Conservation (phyloP, 2,329 filamentous ascomycete species). For the Claviceps spartinae region DNA sequence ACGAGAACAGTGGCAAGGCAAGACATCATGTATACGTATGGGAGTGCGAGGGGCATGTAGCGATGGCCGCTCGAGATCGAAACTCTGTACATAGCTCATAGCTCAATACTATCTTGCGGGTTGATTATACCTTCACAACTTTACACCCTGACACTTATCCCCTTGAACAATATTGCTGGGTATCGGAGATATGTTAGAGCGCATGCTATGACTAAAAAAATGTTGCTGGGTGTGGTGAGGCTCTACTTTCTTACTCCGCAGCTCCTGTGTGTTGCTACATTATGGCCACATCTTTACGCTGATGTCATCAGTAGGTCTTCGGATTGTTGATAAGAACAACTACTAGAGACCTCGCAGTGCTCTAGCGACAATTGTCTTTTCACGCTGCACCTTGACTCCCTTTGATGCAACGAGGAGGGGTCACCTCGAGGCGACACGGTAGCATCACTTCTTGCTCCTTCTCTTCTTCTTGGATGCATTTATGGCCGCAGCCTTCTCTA, state of each 20-base stretch:
- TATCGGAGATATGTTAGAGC: not conserved
- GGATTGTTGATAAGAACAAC: not conserved
- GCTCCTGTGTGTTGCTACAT: not conserved
- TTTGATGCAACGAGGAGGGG: not conserved
- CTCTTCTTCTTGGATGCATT: conserved; percentile 35
- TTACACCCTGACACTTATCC: no score
- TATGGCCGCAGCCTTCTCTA: conserved; percentile 40
- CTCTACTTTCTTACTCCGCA: not conserved
- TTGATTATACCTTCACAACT: no score
- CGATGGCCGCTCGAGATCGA: no score
- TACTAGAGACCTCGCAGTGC: no score
- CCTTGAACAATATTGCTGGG: not conserved
- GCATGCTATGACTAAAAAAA: not conserved
- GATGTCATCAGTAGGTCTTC: not conserved
- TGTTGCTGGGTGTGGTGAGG: not conserved
- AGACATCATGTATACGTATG: no score
- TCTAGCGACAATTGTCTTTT: no score
- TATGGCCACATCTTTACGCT: no score
- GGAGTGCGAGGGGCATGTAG: no score
- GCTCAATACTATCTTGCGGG: no score
- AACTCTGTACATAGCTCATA: no score
- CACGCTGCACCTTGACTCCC: not conserved
- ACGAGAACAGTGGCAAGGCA: no score
- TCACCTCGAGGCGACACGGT: not conserved
- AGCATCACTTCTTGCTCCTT: conserved; percentile 36